phyloP scores from a whole-genome alignment of 768 basidiomycete species.

The Lanmaoa pseudosensibilis region DNA sequence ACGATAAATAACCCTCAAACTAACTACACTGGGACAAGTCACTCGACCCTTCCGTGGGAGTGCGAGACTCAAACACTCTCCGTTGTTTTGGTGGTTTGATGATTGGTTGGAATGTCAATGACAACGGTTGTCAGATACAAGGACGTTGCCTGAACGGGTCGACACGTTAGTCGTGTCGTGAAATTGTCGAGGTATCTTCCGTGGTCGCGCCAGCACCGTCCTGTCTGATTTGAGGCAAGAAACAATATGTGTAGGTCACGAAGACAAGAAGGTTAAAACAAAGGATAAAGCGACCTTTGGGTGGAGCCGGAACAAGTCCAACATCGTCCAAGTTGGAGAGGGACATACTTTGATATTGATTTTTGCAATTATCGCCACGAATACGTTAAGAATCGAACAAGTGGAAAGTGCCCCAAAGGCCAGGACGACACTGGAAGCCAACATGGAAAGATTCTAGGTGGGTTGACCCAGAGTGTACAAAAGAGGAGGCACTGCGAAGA shows the following conservation, averaged over 20 bases:
- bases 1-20: not conserved
- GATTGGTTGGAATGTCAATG: not conserved
- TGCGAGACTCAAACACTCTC: not conserved
- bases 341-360: constrained; percentile 22
- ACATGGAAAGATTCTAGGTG: constrained; percentile 23
- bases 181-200: constrained; percentile 12
- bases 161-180: not conserved
- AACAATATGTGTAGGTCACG: constrained; percentile 20
- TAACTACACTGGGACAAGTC: not conserved
- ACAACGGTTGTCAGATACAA: constrained; percentile 11
- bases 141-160: not conserved
- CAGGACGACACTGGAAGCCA: constrained; percentile 19
- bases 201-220: not conserved
- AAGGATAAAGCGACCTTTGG: constrained; percentile 18
- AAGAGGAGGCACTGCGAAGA: constrained; percentile 21
- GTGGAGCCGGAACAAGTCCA: not conserved
- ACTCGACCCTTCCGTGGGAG: not conserved
- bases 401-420: constrained; percentile 15
- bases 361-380: constrained; percentile 1
- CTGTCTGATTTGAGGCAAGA: not conserved
- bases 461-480: constrained; percentile 21
- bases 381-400: constrained; percentile 9
- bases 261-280: too few relatives aligned
- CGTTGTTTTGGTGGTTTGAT: not conserved
- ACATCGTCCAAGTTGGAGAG: not conserved